These are phyloP conservation scores for Suillus ampliporus DNA, from an alignment of 768 basidiomycete genomes.

Conservation along the genomic window DNA sequence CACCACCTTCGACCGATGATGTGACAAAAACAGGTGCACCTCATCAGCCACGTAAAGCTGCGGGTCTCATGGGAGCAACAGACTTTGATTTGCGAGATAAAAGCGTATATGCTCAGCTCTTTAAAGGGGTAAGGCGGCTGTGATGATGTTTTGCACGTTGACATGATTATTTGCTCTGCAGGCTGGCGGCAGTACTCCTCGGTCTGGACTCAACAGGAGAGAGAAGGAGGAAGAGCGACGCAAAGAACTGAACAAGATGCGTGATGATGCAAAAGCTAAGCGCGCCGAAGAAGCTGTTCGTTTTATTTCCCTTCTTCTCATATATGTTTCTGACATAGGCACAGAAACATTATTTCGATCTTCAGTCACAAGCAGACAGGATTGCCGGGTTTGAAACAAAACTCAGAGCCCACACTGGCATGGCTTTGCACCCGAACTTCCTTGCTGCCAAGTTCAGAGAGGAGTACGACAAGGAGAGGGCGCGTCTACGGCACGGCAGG, in stretches of 20 bases:
- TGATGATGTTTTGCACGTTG: slow-evolving; percentile 1
- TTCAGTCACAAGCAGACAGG: slow-evolving; percentile 65
- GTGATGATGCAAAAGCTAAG: slow-evolving; percentile 69
- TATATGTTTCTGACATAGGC: slow-evolving; percentile 18
- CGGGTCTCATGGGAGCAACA: slow-evolving; percentile 49
- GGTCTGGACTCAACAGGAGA: slow-evolving; percentile 48
- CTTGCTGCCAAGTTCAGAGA: slow-evolving; percentile 64
- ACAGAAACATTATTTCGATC: slow-evolving; percentile 57
- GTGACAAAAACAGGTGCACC: slow-evolving; percentile 34
- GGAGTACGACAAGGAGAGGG: slow-evolving; percentile 49
- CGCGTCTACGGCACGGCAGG: slow-evolving; percentile 34
- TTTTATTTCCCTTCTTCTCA: slow-evolving; percentile 5
- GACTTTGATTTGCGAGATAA: slow-evolving; percentile 70
- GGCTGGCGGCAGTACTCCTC: slow-evolving; percentile 51
- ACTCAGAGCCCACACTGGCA: slow-evolving; percentile 52
- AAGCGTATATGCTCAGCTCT: slow-evolving; percentile 67
- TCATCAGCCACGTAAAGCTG: slow-evolving; percentile 43
- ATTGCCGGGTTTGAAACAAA: slow-evolving; percentile 67
- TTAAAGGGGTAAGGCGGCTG: slow-evolving; percentile 52
- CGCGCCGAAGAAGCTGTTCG: slow-evolving; percentile 61
- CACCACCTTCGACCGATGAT: slow-evolving; percentile 23
- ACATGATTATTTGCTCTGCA: slow-evolving; percentile 21
- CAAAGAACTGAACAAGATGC: slow-evolving; percentile 70
- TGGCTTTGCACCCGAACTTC: slow-evolving; percentile 65
- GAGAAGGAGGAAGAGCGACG: slow-evolving; percentile 68